Base-by-base conservation (phyloP, 2,329 filamentous ascomycete species). In the Xylaria sp. region DNA sequence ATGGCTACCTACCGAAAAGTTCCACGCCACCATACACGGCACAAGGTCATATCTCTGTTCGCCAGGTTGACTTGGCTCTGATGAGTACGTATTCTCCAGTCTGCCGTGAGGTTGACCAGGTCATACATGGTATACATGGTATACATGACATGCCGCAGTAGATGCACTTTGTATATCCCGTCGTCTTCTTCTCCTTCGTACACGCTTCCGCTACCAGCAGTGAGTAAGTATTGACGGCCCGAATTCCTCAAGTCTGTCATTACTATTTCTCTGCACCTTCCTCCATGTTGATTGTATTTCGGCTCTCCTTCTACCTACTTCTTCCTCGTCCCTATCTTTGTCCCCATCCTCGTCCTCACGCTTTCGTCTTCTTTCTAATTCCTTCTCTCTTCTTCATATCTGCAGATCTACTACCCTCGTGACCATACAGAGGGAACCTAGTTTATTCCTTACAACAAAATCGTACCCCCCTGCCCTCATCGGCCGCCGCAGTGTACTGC, bases 231-330 rank as follows among this genome's bases (percentile, higher is more conserved):
- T 52, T 58, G 35, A 54, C 64, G 50, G 57, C 23, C 49, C 64
- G 55, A 57, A 50, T 53, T 55, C 54, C 49, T 61, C 58, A 33
- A 58, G 55, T 59, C 61, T 42, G 55, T 49, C 43, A 55, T 64
- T 61, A 53, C 64, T 66, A 59, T 50, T 61, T 61, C 57, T 63
- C 52, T 57, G 51, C 55, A 23, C 56, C 53, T 47, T 60, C 61
- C 50, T 59, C 45, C 53, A 57, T 64, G 63, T 60, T 58, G 57
- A n/a, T 53, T 53, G 58, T 45, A 61, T 60, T 59, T 58, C 60
- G 21, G 43, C 38, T 40, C 19, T 35, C 51, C 42, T 55, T 37
- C 58, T 57, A 60, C 58, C 40, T 40, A 37, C 53, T 37, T 40
- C 57, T 42, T 51, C 28, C 33, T 23, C 37, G 14, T 51, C n/a